A percentile compares a stretch with the other conserved stretches of the same genome.
Evolutionary conservation across 768 basidiomycete genomes (phyloP).

Genomic region (Mycena latifolia): DNA sequence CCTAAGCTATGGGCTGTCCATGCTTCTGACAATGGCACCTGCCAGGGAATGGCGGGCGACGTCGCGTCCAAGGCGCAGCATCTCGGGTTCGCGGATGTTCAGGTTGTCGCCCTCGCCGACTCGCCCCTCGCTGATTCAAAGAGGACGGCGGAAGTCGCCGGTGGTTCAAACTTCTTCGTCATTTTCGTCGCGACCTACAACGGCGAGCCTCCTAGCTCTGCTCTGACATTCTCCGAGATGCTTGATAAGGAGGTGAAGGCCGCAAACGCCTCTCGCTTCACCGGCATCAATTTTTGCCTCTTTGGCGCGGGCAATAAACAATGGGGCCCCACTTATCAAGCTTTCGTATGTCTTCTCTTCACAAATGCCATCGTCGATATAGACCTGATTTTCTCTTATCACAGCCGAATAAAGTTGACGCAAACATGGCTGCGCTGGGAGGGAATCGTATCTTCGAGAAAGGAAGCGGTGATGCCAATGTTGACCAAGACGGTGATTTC

Average conservation of each 20-base stretch:
- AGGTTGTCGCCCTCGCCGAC: constrained; percentile 25
- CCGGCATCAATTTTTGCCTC: constrained; percentile 31
- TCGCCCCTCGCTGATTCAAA: constrained; percentile 26
- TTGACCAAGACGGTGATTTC: constrained; percentile 31
- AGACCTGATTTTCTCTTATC: not conserved
- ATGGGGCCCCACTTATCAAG: constrained; percentile 33
- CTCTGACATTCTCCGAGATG: constrained; percentile 27
- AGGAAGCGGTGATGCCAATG: constrained; percentile 33
- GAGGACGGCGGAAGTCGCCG: constrained; percentile 10
- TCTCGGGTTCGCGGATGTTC: constrained; percentile 30
- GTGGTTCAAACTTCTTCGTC: constrained; percentile 29
- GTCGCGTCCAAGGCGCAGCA: constrained; percentile 25
- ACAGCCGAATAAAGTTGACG: constrained; percentile 34
- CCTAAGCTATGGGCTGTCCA: constrained; percentile 33
- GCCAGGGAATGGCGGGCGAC: constrained; percentile 31
- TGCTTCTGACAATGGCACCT: constrained; percentile 31
- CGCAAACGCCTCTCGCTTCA: constrained; percentile 17
- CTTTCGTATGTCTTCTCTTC: constrained; percentile 15
- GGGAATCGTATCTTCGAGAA: constrained; percentile 35
- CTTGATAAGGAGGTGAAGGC: constrained; percentile 31
- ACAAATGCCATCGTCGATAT: no score
- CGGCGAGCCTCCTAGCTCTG: constrained; percentile 32
- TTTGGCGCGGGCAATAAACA: constrained; percentile 34
- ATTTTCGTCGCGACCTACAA: constrained; percentile 35
- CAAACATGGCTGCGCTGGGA: constrained; percentile 27